phyloP scores from a whole-genome alignment of 345 rosid species.

The Pugionium dolabratum region DNA sequence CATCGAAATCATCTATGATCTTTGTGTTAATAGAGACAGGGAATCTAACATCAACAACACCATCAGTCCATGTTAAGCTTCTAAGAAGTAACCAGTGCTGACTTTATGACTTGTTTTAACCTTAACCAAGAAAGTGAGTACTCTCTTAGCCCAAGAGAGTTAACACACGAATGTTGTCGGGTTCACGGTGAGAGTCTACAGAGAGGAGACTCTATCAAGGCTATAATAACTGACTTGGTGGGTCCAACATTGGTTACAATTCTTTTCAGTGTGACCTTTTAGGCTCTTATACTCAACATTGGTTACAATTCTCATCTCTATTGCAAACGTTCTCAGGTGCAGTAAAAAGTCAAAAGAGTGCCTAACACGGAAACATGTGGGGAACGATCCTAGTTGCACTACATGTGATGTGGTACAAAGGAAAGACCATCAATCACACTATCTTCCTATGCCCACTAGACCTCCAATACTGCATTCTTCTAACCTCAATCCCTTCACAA shows the following conservation, averaged over 20 bases:
- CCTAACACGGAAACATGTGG: too few relatives aligned
- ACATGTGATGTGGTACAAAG: too few relatives aligned
- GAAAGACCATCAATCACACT: too few relatives aligned
- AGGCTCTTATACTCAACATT: too few relatives aligned
- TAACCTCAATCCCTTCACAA: too few relatives aligned
- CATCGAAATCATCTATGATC: slow-evolving; percentile 9
- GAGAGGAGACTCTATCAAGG: slow-evolving; percentile 29
- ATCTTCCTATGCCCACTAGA: too few relatives aligned
- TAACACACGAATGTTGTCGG: slow-evolving; percentile 27
- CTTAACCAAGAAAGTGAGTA: slow-evolving; percentile 23
- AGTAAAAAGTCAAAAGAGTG: too few relatives aligned
- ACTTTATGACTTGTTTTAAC: slow-evolving; percentile 35
- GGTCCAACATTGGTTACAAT: slow-evolving; percentile 36
- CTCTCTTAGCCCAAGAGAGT: slow-evolving; percentile 22
- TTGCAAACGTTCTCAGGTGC: too few relatives aligned
- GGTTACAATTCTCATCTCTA: too few relatives aligned
- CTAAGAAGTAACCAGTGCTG: slow-evolving; percentile 48
- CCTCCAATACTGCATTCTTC: too few relatives aligned
- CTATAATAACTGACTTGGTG: slow-evolving; percentile 19
- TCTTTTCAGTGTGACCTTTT: slow-evolving; percentile 29
- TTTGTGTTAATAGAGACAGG: slow-evolving; percentile 48
- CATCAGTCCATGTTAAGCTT: slow-evolving; percentile 50
- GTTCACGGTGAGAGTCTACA: slow-evolving; percentile 26
- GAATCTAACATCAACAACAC: slow-evolving; percentile 41
- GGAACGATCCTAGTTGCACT: too few relatives aligned